phyloP scores from a whole-genome alignment of 2,329 filamentous ascomycete genomes.

The Lithohypha guttulata region DNA sequence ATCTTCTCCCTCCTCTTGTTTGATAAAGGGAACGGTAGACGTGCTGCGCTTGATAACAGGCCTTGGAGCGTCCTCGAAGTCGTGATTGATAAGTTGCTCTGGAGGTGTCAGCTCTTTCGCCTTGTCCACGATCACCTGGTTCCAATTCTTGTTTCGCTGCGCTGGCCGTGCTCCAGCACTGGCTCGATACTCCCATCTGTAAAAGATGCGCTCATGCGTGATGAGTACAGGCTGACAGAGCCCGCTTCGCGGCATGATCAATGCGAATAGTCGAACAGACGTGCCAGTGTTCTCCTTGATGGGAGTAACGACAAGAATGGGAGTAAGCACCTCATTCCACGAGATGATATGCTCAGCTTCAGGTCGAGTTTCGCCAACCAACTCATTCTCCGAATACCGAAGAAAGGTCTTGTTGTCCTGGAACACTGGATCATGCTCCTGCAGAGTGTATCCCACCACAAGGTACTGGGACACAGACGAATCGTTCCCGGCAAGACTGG shows the following conservation, averaged over 20 bases:
- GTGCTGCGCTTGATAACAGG: background rate
- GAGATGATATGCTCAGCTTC: background rate
- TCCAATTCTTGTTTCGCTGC: constrained; percentile 10
- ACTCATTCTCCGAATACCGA: constrained; percentile 8
- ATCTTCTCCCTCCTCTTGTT: constrained; percentile 2
- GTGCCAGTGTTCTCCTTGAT: constrained; percentile 10
- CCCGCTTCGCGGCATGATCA: constrained; percentile 8
- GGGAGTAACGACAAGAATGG: constrained; percentile 8
- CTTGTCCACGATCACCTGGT: constrained; percentile 8
- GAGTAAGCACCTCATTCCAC: constrained; percentile 2
- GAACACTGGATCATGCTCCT: constrained; percentile 5
- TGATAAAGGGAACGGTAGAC: background rate
- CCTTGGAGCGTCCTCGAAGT: background rate
- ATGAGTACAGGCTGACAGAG: constrained; percentile 7
- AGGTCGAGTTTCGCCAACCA: constrained; percentile 6
- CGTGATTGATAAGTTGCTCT: background rate
- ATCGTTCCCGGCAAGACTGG: background rate
- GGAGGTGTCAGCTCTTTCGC: constrained; percentile 1
- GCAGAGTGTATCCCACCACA: constrained; percentile 8
- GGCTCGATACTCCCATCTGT: constrained; percentile 8
- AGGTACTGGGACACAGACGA: constrained; percentile 4
- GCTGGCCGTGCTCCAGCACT: constrained; percentile 4
- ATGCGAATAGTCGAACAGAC: constrained; percentile 6
- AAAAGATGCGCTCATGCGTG: constrained; percentile 9
- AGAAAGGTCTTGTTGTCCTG: constrained; percentile 3